Evolutionary conservation across 768 basidiomycete species (phyloP).

Genomic region (Tricholoma hemisulphureum): DNA sequence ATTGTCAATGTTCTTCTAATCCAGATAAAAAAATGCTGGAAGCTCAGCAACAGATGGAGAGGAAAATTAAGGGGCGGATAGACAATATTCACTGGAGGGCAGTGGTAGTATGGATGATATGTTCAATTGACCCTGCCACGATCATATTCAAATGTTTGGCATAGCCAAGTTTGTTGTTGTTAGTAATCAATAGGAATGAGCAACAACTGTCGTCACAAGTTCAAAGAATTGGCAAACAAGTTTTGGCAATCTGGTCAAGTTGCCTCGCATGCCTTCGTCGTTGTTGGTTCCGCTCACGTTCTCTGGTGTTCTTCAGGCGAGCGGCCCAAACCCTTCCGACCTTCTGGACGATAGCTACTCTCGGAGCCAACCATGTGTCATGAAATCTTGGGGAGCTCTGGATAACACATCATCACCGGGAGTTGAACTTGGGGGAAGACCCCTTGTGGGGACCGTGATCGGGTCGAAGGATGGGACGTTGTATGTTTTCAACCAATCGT

Average conservation of each 20-base stretch:
- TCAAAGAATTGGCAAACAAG: no score
- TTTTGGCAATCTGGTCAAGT: not conserved
- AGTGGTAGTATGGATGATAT: no score
- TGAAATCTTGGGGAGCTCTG: constrained; percentile 30
- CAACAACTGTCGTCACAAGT: not conserved
- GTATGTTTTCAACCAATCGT: constrained; percentile 37
- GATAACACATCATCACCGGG: not conserved
- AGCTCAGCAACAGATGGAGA: not conserved
- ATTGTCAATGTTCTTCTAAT: no score
- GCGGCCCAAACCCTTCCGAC: constrained; percentile 7
- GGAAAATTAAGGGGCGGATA: not conserved
- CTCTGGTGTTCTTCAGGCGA: constrained; percentile 18
- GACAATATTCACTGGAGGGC: no score
- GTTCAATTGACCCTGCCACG: no score
- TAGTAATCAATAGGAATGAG: not conserved
- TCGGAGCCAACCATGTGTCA: constrained; percentile 27
- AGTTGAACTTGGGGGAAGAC: constrained; percentile 8
- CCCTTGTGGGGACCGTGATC: constrained; percentile 29
- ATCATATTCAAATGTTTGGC: not conserved
- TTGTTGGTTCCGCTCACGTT: constrained; percentile 36
- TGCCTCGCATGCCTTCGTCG: constrained; percentile 3
- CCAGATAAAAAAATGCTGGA: no score
- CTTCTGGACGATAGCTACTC: constrained; percentile 34
- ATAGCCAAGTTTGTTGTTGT: not conserved
- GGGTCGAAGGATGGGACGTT: constrained; percentile 46